Percentiles rank a stretch among this genome's conserved stretches.
Conservation (phyloP, 1,139 yeast species). For the Meyerozyma carpophila region DNA sequence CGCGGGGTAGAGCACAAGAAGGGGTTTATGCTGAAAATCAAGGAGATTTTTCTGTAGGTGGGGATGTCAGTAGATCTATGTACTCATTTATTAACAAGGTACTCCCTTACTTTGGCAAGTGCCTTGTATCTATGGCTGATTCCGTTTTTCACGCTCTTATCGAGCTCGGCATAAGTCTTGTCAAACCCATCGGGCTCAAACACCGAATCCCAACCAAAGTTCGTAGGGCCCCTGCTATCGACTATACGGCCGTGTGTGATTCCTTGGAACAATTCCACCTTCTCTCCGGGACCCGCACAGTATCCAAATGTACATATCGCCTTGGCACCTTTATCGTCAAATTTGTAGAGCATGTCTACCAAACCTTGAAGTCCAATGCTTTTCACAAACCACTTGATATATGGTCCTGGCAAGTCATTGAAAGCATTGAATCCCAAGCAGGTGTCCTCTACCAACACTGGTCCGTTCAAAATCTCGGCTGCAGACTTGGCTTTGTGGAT, state of each 20-base stretch:
- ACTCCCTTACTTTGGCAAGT: slow-evolving; percentile 62
- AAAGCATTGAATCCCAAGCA: slow-evolving; percentile 80
- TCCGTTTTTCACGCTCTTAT: slow-evolving; percentile 63
- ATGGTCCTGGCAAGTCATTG: slow-evolving; percentile 86
- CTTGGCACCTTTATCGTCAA: slow-evolving; percentile 77
- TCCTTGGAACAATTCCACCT: slow-evolving; percentile 78
- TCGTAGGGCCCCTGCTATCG: slow-evolving; percentile 65
- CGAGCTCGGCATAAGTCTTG: slow-evolving; percentile 91
- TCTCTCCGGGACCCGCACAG: slow-evolving; percentile 74
- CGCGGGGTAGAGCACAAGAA: slow-evolving; percentile 15
- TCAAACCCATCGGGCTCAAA: slow-evolving; percentile 72
- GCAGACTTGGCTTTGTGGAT: slow-evolving; percentile 77
- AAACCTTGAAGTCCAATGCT: slow-evolving; percentile 68
- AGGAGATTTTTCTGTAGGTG: slow-evolving; percentile 20
- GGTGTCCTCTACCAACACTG: slow-evolving; percentile 94
- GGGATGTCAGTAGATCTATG: too few species aligned
- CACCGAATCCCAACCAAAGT: slow-evolving; percentile 93
- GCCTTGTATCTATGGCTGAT: slow-evolving; percentile 89
- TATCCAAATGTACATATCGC: slow-evolving; percentile 93
- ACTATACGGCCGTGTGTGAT: slow-evolving; percentile 78
- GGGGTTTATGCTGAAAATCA: slow-evolving; percentile 29
- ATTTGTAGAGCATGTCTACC: slow-evolving; percentile 71
- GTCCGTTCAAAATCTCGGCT: slow-evolving; percentile 53
- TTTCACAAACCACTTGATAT: slow-evolving; percentile 81
- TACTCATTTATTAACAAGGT: slow-evolving; percentile 11